Evolutionary conservation across 2,329 filamentous ascomycete genomes (phyloP), one percentile per base, ranked within the genome.

Genomic region (Trichoderma koningii): DNA sequence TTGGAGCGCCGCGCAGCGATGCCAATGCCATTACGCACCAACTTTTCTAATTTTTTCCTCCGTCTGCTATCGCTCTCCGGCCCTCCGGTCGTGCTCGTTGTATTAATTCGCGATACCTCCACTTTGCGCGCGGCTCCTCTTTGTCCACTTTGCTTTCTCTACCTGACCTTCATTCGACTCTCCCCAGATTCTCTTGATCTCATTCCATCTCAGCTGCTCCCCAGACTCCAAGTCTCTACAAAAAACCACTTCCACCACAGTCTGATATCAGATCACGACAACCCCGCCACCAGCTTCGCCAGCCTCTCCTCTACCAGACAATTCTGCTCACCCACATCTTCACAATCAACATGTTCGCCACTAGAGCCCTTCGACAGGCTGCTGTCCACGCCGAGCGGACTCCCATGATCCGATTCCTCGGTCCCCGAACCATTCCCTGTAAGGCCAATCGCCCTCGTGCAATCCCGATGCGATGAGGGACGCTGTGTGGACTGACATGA

Each of bases 371-470:
- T 63, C 85, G 85, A 71, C 85, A 86, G 78, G 83, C 82, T 70
- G 83, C 83, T 70, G 82, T 82, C 73, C 82, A 84, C 72, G 82
- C 82, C 69, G 83, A 87, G 80, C 85, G 86, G 72, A 82, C 80
- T 59, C 86, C 86, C 67, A 76, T 86, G 72, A 89, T 89, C 76
- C 81, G 80, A 73, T 89, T 89, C 76, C 72, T 88, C 65, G 86
- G 86, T 71, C 85, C 83, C 76, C 81, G 86, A 71, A 77, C 81
- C 64, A 81, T 84, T 73, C 86, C 86, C 71, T 75, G 85, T 88
- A 45, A 64, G 69, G 17, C 12, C 42, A 55, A 15, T 10, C 17
- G 14, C 26, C 23, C 34, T 26, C 26, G 14, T 48, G 7, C 26
- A 6, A 26, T 21, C 10, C 10, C 3, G 2, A 5, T 10, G 28